Conservation (phyloP, 2,329 filamentous ascomycete genomes). For the Alternaria sp. region DNA sequence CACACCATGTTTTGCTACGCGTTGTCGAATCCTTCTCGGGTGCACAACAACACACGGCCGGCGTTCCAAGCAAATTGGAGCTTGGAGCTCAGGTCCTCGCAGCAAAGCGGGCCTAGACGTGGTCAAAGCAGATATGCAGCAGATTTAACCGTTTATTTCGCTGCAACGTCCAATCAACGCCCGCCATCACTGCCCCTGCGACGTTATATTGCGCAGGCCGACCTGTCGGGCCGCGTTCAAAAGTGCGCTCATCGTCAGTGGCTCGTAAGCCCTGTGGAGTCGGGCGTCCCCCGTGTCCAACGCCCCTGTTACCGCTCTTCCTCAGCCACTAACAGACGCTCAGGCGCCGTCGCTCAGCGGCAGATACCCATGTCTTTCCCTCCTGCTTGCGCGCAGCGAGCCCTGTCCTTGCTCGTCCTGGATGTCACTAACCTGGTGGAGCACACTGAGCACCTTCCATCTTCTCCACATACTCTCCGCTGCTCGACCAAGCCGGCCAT, state of each 20-base stretch:
- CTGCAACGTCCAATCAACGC: slow-evolving; percentile 36
- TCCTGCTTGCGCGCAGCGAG: slow-evolving; percentile 37
- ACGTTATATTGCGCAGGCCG: slow-evolving; percentile 45
- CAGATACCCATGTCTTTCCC: slow-evolving; percentile 32
- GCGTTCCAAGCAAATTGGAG: slow-evolving; percentile 34
- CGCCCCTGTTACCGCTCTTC: slow-evolving; percentile 30
- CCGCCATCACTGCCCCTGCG: slow-evolving; percentile 34
- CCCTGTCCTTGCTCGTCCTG: slow-evolving; percentile 42
- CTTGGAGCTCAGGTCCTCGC: slow-evolving; percentile 29
- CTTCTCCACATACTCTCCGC: slow-evolving; percentile 50
- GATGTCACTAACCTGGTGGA: slow-evolving; percentile 39
- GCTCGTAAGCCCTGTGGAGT: slow-evolving; percentile 31
- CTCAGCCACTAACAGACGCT: slow-evolving; percentile 38
- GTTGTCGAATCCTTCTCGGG: slow-evolving; percentile 26
- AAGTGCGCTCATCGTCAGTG: slow-evolving; percentile 37
- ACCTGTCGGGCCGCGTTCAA: slow-evolving; percentile 39
- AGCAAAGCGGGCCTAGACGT: slow-evolving; percentile 28
- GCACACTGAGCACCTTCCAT: slow-evolving; percentile 47
- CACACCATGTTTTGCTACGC: slow-evolving; percentile 7
- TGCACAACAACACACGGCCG: slow-evolving; percentile 32
- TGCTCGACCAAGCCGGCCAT: slow-evolving; percentile 40
- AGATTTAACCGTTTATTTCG: slow-evolving; percentile 50
- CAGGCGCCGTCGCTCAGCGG: slow-evolving; percentile 32
- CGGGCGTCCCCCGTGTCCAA: slow-evolving; percentile 32
- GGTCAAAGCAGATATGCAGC: slow-evolving; percentile 33